Evolutionary conservation across 352 stramenopile species (phyloP), one percentile per base, ranked within the genome.

Genomic region (Phytophthora hybrid): DNA sequence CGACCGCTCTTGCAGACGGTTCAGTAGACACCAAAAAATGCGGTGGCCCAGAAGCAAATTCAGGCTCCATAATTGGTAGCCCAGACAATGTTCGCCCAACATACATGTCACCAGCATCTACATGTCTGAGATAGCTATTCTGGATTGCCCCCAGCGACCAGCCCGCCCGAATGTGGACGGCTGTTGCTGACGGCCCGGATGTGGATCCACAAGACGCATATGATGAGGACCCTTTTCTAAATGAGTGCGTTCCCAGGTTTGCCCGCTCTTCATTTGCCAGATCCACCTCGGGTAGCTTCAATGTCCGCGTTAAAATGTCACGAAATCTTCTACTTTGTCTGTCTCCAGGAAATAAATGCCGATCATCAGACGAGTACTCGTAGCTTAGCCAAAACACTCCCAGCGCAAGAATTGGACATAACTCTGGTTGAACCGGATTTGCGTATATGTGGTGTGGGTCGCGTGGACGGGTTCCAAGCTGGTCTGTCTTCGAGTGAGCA

Each of bases 401-500:
- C 13, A 85, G 63, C 16, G 76, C 56, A 2, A 83, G 59, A 39
- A 82, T 66, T 6, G 69, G 69, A n/a, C 76, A 85, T 0, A 82
- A 63, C 46, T 76, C 53, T n/a, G 65, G 79, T 18, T 32, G 2
- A 1, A 71, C 21, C 39, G 73, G 76, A 49, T 84, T 82, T 21
- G 73, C 63, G 39, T 82, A 84, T 8, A 82, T 34, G 44, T 82
- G 76, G 11, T 57, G 64, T 18, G 76, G 74, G 54, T 86, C 76
- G 4, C 59, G 57, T 29, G 71, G 65, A n/a, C 16, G 44, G 10
- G 44, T 29, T 8, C 49, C 29, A 7, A 47, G 46, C 21, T 86
- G 68, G 19, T 81, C 64, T 10, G 74, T 82, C 34, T 84, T 82
- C 67, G 77, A 82, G 26, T 85, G 67, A 0, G 75, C 69, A 41